A percentile compares a stretch with the other conserved stretches of the same genome.
Conservation (phyloP, 2,329 filamentous ascomycete species). For the Botrytis deweyae region DNA sequence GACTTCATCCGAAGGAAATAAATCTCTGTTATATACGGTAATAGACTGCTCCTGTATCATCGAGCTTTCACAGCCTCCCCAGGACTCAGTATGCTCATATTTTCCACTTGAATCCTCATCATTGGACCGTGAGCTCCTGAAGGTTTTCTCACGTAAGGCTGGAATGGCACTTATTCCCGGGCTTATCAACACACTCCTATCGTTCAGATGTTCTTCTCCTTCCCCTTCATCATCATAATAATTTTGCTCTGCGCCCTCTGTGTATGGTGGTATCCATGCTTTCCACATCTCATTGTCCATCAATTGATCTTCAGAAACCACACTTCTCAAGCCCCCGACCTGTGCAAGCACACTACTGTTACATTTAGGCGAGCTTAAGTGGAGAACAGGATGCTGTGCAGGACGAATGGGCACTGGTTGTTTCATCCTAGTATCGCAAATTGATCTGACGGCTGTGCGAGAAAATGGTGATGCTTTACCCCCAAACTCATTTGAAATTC, state of each 20-base stretch:
- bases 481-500: not conserved
- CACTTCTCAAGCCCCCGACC: constrained; percentile 27
- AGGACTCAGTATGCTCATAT: not conserved
- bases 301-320: constrained; percentile 30
- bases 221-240: not conserved
- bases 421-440: not conserved
- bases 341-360: constrained; percentile 33
- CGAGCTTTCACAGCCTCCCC: not conserved
- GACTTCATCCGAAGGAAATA: not conserved
- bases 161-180: constrained; percentile 31
- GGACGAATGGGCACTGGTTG: constrained; percentile 15
- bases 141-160: not conserved
- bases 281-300: constrained; percentile 36
- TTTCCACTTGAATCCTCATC: not conserved
- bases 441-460: not conserved
- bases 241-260: not conserved
- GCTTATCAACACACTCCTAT: constrained; percentile 26
- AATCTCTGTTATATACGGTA: not conserved
- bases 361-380: constrained; percentile 26
- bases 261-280: constrained; percentile 30
- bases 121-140: not conserved
- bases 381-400: constrained; percentile 26
- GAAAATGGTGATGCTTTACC: not conserved
- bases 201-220: not conserved
- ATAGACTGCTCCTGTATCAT: not conserved